Percentiles rank a stretch among this genome's conserved stretches.
phyloP scores from a whole-genome alignment of 75 land plant species.

The Pseudotsuga menziesii region DNA sequence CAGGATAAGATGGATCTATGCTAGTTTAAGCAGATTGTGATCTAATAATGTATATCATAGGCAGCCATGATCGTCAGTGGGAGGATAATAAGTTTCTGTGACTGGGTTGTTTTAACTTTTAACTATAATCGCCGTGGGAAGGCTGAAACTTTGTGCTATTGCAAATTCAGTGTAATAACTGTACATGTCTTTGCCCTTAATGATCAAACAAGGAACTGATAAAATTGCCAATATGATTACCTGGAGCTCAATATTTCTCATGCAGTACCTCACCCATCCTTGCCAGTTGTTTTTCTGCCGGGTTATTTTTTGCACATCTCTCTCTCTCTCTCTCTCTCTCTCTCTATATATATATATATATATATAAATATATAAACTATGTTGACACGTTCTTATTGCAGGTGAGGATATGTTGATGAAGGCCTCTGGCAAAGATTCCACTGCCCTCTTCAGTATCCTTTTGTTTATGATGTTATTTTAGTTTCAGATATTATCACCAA shows the following conservation, averaged over 20 bases:
- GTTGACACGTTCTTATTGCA: conserved; percentile 14
- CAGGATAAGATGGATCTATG: too few relatives aligned
- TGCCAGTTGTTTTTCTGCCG: background rate
- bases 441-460: conserved; percentile 97
- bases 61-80: background rate
- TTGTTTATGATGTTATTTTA: background rate
- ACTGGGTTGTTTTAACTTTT: background rate
- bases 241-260: background rate
- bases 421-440: conserved; percentile 94
- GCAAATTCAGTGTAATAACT: conserved; percentile 1
- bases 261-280: background rate
- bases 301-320: background rate
- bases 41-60: background rate
- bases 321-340: background rate
- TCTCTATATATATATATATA: too few relatives aligned
- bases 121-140: background rate
- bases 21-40: background rate
- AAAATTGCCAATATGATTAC: background rate
- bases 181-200: background rate
- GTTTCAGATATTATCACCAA: background rate
- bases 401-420: conserved; percentile 94
- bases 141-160: background rate
- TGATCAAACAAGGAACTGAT: background rate
- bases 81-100: background rate
- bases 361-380: background rate